Base-by-base conservation (phyloP, 2,329 filamentous ascomycete genomes). In the Verticillium zaregamsianum region DNA sequence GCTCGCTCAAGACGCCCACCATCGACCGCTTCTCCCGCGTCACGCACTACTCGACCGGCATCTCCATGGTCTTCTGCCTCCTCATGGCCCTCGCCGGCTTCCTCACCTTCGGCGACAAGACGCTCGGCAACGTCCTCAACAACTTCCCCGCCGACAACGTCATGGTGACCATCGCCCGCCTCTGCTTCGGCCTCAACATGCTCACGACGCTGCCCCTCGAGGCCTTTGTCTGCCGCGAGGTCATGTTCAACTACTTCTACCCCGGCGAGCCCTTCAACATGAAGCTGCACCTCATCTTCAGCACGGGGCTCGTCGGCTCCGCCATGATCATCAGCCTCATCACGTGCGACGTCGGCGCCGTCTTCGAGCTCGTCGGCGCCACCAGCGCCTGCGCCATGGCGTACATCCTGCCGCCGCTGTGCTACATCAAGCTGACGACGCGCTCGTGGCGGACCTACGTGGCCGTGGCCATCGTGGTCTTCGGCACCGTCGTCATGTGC, bases 151-250 rank as follows among this genome's bases (percentile, higher is more conserved):
- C 88, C 23, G 88, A 96, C 76, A 98, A 97, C 76, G 83, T 89
- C 68, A 90, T 98, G 86, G 93, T 98, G 72, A 98, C 97, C 76
- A 84, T 99, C 62, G 95, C 95, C 25, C 90, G 95, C 59, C 84
- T 99, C 58, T 97, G 92, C 77, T 98, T 99, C 72, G 95, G 95
- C 2, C 85, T 99, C 67, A 99, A 99, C 82, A 99, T 99, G 95
- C 87, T 99, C 70, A 97, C 95, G 15, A 98, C 95, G 2, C 82
- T 99, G 39, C 95, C 95, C 0, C 88, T 99, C 63, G 95, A 99
- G 80, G 93, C 93, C 17, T 99, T 99, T 74, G 95, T 99, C 60
- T 99, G 95, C 76, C 87, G 95, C 71, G 95, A 97, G 76, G 93
- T 97, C 66, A 96, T 97, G 91, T 86, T 92, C 68, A 93, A 92